Evolutionary conservation across 2,329 filamentous ascomycete species (phyloP).

Genomic region (Herpotrichia juniperi): DNA sequence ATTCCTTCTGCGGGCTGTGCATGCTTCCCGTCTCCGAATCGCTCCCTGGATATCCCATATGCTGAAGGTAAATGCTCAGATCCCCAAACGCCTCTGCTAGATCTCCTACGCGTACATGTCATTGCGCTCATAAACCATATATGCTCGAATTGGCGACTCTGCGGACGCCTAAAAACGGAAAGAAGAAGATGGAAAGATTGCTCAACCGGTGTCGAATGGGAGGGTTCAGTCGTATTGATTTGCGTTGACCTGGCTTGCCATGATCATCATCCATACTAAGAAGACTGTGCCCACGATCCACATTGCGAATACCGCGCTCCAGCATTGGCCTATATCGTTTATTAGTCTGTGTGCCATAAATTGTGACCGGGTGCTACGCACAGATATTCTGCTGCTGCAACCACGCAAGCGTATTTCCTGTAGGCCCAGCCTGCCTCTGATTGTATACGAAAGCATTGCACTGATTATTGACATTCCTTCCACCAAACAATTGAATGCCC

Average conservation of each 20-base stretch:
- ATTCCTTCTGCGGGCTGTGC: too few species aligned
- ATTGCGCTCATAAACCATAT: background rate
- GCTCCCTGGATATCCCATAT: too few species aligned
- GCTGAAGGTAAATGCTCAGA: too few species aligned
- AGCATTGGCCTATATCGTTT: slow-evolving; percentile 58
- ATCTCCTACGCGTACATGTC: background rate
- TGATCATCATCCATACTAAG: slow-evolving; percentile 70
- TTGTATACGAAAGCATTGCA: slow-evolving; percentile 63
- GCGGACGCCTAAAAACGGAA: too few species aligned
- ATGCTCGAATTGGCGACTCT: too few species aligned
- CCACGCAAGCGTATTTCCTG: slow-evolving; percentile 64
- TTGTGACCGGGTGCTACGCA: too few species aligned
- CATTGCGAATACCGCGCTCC: slow-evolving; percentile 68
- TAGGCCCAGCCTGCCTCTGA: slow-evolving; percentile 54
- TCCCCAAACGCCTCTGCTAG: background rate
- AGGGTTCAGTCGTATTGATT: slow-evolving; percentile 46
- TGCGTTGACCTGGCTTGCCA: slow-evolving; percentile 62
- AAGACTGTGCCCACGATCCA: slow-evolving; percentile 69
- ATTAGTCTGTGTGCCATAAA: slow-evolving; percentile 22
- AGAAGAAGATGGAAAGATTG: background rate
- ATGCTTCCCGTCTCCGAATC: too few species aligned
- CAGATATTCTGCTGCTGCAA: slow-evolving; percentile 68
- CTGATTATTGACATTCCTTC: slow-evolving; percentile 63
- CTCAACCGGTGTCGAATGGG: background rate
- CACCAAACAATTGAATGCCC: slow-evolving; percentile 65